Conservation (phyloP, 331 rosid genomes). For the Pyracantha coccinea region DNA sequence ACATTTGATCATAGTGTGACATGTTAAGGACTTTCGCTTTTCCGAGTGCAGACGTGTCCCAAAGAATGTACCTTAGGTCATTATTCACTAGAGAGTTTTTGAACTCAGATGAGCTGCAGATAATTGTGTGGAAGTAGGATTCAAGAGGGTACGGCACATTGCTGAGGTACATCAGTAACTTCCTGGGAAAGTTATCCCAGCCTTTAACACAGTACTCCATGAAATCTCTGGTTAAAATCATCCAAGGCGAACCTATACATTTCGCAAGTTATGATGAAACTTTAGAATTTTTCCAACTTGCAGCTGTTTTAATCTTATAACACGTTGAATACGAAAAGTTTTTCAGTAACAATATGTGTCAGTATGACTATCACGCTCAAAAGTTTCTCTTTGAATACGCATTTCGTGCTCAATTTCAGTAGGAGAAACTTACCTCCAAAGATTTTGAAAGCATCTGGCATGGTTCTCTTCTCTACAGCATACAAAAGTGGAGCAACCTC, state of each 20-base stretch:
- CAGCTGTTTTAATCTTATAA: background rate
- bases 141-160: conserved; percentile 57
- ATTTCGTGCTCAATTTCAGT: background rate
- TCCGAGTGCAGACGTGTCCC: conserved; percentile 34
- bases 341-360: no score
- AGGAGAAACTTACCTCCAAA: conserved; percentile 41
- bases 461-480: conserved; percentile 51
- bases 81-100: conserved; percentile 40
- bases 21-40: conserved; percentile 41
- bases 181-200: conserved; percentile 82
- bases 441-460: conserved; percentile 60
- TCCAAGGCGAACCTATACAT: conserved; percentile 69
- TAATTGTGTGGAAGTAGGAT: conserved; percentile 65
- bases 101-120: conserved; percentile 64
- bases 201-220: conserved; percentile 68
- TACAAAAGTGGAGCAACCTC: conserved; percentile 48
- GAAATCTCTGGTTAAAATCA: conserved; percentile 53
- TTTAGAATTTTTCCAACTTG: background rate
- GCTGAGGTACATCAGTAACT: conserved; percentile 64
- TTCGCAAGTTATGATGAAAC: background rate
- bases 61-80: conserved; percentile 40
- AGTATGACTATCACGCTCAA: no score
- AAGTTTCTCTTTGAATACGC: background rate
- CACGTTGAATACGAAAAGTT: background rate
- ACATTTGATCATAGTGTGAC: conserved; percentile 38